Conservation (phyloP, 805 yeast species). For the Pichia sporocuriosa region DNA sequence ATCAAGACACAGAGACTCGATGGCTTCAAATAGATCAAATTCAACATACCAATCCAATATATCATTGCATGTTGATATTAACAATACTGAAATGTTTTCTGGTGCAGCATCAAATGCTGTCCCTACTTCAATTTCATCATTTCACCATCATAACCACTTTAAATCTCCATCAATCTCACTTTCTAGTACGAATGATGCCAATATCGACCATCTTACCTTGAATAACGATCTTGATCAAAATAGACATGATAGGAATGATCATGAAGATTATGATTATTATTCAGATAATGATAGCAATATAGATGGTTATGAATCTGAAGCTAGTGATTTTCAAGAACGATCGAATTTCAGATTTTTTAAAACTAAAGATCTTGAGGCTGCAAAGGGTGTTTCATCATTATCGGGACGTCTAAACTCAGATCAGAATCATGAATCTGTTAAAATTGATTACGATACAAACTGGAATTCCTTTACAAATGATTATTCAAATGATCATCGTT, state of each 20-base stretch:
- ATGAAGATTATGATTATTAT: constrained; percentile 31
- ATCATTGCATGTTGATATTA: constrained; percentile 40
- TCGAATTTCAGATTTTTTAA: constrained; percentile 74
- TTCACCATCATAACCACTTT: constrained; percentile 48
- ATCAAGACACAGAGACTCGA: constrained; percentile 29
- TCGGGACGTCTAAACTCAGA: constrained; percentile 32
- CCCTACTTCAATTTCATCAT: constrained; percentile 71
- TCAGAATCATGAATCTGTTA: constrained; percentile 25
- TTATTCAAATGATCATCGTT: constrained; percentile 19
- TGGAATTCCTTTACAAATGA: constrained; percentile 63
- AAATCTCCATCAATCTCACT: constrained; percentile 20
- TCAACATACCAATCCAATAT: constrained; percentile 8
- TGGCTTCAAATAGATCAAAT: constrained; percentile 18
- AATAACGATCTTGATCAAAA: neutral
- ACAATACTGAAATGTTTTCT: constrained; percentile 63
- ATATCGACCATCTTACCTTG: no score
- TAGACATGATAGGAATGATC: constrained; percentile 9
- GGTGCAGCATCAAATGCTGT: constrained; percentile 73
- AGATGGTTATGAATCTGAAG: constrained; percentile 29
- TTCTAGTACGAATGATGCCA: constrained; percentile 3
- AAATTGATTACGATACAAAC: constrained; percentile 65
- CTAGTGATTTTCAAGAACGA: constrained; percentile 30
- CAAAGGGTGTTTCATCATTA: constrained; percentile 86
- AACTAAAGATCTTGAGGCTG: constrained; percentile 72
- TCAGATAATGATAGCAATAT: constrained; percentile 7